phyloP scores from a whole-genome alignment of 257 asterid species.

The Orobanche coerulescens region DNA sequence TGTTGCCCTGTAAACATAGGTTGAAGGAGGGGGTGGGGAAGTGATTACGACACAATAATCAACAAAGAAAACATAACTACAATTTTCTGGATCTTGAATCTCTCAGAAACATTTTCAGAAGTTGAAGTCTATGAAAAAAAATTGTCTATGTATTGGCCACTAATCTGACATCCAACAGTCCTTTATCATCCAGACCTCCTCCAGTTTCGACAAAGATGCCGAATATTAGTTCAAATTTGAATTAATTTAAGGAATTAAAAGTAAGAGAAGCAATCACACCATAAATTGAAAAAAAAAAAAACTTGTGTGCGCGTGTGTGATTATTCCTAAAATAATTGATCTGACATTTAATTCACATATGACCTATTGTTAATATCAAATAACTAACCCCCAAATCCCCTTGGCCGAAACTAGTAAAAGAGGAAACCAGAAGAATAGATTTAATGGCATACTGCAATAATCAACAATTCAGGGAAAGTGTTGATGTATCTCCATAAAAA shows the following conservation, averaged over 20 bases:
- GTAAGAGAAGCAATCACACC: not conserved
- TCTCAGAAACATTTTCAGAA: not conserved
- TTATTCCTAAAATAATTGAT: too few species aligned
- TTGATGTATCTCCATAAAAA: not conserved
- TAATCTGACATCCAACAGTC: not conserved
- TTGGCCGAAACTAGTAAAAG: not conserved
- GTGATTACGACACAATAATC: not conserved
- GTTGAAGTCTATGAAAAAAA: not conserved
- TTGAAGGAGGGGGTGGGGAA: too few species aligned
- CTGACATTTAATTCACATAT: constrained; percentile 8
- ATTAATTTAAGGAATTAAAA: not conserved
- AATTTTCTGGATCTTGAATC: not conserved
- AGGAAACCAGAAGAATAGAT: not conserved
- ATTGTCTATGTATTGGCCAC: too few species aligned
- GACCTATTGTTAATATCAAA: not conserved
- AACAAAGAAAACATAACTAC: not conserved
- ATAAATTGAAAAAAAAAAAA: not conserved
- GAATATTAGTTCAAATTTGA: not conserved
- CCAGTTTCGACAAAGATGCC: not conserved
- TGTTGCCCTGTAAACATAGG: constrained; percentile 9
- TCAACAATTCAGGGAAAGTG: not conserved
- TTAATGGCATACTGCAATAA: not conserved
- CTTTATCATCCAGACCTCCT: not conserved
- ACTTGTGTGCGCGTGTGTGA: too few species aligned
- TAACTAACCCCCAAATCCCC: not conserved